A percentile compares a stretch with the other conserved stretches of the same genome.
phyloP scores from a whole-genome alignment of 1,139 yeast species.

The Suhomyces anneliseae region DNA sequence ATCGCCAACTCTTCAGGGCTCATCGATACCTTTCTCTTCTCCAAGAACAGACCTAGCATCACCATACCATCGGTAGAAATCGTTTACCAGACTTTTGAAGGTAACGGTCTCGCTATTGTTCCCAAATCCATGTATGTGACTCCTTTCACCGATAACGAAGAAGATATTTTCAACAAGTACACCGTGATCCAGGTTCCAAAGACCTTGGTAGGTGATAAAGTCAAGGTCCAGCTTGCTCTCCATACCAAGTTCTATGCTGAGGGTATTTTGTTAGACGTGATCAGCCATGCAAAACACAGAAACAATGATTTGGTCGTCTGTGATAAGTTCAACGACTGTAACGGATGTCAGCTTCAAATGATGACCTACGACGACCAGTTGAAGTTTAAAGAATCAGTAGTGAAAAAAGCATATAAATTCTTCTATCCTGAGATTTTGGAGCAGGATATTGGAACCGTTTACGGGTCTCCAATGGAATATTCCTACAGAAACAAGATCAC shows the following conservation, averaged over 20 bases:
- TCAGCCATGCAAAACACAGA: conserved; percentile 20
- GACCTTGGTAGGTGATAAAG: conserved; percentile 40
- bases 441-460: conserved; percentile 16
- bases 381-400: conserved; percentile 27
- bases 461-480: conserved; percentile 35
- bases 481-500: conserved; percentile 40
- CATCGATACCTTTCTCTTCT: conserved; percentile 28
- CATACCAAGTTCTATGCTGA: conserved; percentile 37
- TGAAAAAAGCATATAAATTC: conserved; percentile 36
- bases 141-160: conserved; percentile 14
- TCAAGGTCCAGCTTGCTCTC: conserved; percentile 26
- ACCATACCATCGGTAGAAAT: conserved; percentile 25
- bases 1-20: conserved; percentile 25
- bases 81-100: conserved; percentile 33
- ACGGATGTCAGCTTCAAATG: conserved; percentile 50
- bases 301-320: conserved; percentile 46
- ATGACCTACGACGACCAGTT: conserved; percentile 41
- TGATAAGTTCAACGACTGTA: conserved; percentile 74
- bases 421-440: conserved; percentile 32
- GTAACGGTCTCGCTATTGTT: conserved; percentile 40
- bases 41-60: conserved; percentile 22
- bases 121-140: conserved; percentile 26
- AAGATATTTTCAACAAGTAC: conserved; percentile 15
- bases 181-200: conserved; percentile 40
- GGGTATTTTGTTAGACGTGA: conserved; percentile 23